Conservation (phyloP, 2,329 filamentous ascomycete genomes). For the Ceratocystis eucalypticola region DNA sequence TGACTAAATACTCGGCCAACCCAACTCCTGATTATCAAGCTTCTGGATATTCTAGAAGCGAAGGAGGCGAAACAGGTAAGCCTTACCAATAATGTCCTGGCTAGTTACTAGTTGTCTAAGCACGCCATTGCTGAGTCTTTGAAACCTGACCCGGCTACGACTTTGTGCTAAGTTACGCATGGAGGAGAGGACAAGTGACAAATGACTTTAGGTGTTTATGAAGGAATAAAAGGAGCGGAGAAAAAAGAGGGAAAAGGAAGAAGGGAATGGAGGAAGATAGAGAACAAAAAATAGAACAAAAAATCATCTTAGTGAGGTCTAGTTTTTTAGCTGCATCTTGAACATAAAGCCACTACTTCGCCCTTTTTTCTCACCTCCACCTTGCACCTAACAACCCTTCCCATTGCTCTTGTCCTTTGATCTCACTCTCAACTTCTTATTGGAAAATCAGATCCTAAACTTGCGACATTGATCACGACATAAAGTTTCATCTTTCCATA, state of each 20-base stretch:
- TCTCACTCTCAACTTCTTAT: background rate
- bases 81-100: too few species aligned
- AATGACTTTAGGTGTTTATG: background rate
- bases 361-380: background rate
- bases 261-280: background rate
- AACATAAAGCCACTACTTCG: background rate
- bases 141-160: background rate
- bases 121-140: background rate
- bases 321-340: background rate
- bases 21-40: background rate
- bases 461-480: conserved; percentile 17
- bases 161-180: background rate
- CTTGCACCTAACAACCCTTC: background rate
- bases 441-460: background rate
- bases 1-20: background rate
- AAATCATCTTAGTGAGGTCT: background rate
- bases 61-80: background rate
- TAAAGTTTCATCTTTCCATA: background rate
- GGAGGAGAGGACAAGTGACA: too few species aligned
- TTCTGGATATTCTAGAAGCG: background rate
- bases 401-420: background rate
- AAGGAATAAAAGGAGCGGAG: conserved; percentile 1
- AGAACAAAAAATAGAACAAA: background rate
- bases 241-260: background rate
- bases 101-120: background rate